These are phyloP conservation scores for Arctium minus DNA, from an alignment of 129 eudicot genomes.

Conservation along the genomic window DNA sequence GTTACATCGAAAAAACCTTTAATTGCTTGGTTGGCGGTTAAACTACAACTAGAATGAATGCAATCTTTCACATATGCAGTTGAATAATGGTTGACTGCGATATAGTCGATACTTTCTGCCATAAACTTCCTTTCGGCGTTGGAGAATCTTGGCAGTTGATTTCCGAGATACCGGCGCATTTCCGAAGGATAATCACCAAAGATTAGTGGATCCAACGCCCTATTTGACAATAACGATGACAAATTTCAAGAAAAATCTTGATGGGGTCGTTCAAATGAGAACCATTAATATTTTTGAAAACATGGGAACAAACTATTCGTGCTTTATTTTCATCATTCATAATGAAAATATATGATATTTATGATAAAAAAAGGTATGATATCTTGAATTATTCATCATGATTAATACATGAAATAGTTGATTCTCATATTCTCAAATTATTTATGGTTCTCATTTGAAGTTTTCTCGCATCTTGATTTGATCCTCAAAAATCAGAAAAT, in stretches of 20 bases:
- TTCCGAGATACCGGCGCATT: conserved; percentile 48
- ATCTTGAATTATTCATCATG: no score
- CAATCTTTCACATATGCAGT: conserved; percentile 61
- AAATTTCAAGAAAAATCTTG: not conserved
- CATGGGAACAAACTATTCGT: no score
- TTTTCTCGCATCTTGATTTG: no score
- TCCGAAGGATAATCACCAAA: conserved; percentile 68
- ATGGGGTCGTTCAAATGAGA: not conserved
- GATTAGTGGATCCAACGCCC: conserved; percentile 71
- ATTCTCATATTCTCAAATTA: no score
- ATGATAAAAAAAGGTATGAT: no score
- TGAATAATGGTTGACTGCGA: conserved; percentile 65
- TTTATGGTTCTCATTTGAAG: no score
- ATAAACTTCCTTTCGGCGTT: conserved; percentile 33
- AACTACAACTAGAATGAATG: conserved; percentile 33
- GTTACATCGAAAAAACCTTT: conserved; percentile 33
- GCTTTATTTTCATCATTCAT: no score
- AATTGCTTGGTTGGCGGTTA: conserved; percentile 41
- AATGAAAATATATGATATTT: no score
- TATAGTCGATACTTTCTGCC: conserved; percentile 47
- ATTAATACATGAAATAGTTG: no score
- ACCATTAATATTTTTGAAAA: no score
- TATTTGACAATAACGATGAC: conserved; percentile 14
- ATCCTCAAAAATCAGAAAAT: not conserved
- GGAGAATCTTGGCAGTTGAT: conserved; percentile 50